A percentile compares a stretch with the other conserved stretches of the same genome.
Evolutionary conservation across 495 filamentous ascomycete genomes (phyloP).

Genomic region (Sphaerosporella brunnea): DNA sequence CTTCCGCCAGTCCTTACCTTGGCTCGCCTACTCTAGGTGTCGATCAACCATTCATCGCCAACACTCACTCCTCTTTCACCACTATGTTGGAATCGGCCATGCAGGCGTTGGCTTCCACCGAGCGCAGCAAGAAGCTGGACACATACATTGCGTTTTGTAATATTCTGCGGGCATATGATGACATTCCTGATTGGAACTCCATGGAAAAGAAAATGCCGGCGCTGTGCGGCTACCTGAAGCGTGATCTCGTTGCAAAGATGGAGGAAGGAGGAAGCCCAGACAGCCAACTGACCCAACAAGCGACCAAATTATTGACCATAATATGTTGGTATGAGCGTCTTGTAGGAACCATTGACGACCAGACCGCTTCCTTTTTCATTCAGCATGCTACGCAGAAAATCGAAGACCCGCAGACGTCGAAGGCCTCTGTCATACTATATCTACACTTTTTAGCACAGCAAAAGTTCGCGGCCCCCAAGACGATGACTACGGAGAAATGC

Average conservation of each 20-base stretch:
- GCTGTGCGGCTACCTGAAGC: constrained; percentile 58
- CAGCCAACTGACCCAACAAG: constrained; percentile 50
- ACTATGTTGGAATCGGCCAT: constrained; percentile 71
- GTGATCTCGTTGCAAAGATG: constrained; percentile 47
- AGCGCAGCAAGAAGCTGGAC: constrained; percentile 55
- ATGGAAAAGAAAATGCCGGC: constrained; percentile 56
- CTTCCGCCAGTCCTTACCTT: constrained; percentile 17
- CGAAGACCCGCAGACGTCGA: constrained; percentile 45
- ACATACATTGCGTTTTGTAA: constrained; percentile 64
- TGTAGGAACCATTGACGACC: constrained; percentile 45
- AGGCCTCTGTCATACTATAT: constrained; percentile 57
- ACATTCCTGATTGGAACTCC: constrained; percentile 49
- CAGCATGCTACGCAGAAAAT: constrained; percentile 59
- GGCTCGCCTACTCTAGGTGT: neutral
- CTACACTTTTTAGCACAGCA: constrained; percentile 62
- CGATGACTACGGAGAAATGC: constrained; percentile 52
- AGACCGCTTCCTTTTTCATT: constrained; percentile 60
- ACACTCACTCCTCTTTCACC: constrained; percentile 34
- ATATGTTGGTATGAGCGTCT: constrained; percentile 53
- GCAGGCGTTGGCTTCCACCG: constrained; percentile 55
- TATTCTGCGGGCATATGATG: constrained; percentile 61
- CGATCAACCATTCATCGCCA: constrained; percentile 13
- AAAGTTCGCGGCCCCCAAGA: constrained; percentile 50
- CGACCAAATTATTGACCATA: constrained; percentile 52
- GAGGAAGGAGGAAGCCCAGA: constrained; percentile 36